Percentiles rank a stretch among this genome's conserved stretches.
Conservation (phyloP, 441 rosid genomes). For the Metrosideros polymorpha region DNA sequence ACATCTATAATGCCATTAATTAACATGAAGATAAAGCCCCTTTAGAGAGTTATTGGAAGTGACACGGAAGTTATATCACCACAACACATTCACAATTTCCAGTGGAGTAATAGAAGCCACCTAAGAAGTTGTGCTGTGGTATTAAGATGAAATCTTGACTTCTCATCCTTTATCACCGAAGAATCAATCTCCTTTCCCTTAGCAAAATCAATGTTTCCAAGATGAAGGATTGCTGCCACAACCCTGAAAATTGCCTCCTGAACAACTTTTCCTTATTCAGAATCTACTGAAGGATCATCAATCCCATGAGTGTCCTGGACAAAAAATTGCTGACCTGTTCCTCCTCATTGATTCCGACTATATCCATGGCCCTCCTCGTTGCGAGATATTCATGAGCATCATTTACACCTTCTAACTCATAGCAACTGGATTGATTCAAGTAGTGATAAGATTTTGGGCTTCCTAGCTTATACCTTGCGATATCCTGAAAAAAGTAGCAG, state of each 20-base stretch:
- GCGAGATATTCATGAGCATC: conserved; percentile 58
- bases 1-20: conserved; percentile 35
- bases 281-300: background rate
- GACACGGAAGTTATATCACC: background rate
- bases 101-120: conserved; percentile 10
- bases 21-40: background rate
- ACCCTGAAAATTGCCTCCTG: conserved; percentile 77
- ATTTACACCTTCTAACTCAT: conserved; percentile 50
- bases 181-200: conserved; percentile 60
- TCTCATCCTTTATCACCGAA: conserved; percentile 47
- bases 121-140: conserved; percentile 51
- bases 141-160: conserved; percentile 51
- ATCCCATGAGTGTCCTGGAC: background rate
- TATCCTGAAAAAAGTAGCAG: conserved; percentile 28
- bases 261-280: conserved; percentile 16
- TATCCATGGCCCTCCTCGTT: conserved; percentile 65
- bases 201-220: conserved; percentile 57
- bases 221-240: conserved; percentile 70
- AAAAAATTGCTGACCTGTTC: conserved; percentile 39
- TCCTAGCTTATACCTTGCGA: conserved; percentile 42
- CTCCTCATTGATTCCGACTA: conserved; percentile 58
- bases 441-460: conserved; percentile 51
- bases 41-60: background rate
- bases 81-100: background rate
- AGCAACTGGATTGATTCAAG: conserved; percentile 54